Evolutionary conservation across 805 yeast genomes (phyloP).

Genomic region (Yarrowia porcina): DNA sequence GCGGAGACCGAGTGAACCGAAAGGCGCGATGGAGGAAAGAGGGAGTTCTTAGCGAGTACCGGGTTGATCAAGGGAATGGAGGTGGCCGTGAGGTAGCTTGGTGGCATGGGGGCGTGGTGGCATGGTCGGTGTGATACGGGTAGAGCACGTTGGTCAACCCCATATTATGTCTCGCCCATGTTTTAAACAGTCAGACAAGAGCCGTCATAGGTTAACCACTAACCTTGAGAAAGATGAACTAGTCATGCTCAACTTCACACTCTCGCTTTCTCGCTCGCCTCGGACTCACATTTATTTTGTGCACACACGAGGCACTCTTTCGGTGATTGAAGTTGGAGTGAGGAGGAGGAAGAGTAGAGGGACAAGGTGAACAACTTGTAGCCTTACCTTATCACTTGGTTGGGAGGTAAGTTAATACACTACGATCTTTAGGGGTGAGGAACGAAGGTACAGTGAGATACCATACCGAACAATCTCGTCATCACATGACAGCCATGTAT

Average conservation of each 20-base stretch:
- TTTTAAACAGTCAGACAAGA: not conserved
- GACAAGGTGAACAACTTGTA: too few relatives aligned
- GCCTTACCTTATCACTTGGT: too few relatives aligned
- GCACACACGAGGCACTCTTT: not conserved
- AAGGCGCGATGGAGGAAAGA: not conserved
- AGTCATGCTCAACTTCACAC: not conserved
- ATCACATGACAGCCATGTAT: conserved; percentile 7
- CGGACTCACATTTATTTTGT: not conserved
- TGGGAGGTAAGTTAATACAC: too few relatives aligned
- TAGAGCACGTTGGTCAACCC: too few relatives aligned
- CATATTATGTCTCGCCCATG: too few relatives aligned
- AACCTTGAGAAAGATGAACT: not conserved
- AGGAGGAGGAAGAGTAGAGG: too few relatives aligned
- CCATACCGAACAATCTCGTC: too few relatives aligned
- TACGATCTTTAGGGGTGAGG: not conserved
- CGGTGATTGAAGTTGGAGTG: too few relatives aligned
- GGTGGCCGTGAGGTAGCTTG: too few relatives aligned
- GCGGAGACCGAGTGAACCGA: not conserved
- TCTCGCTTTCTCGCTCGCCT: not conserved
- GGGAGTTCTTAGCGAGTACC: conserved; percentile 22
- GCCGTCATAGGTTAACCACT: not conserved
- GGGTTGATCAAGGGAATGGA: too few relatives aligned
- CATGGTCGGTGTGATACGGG: too few relatives aligned
- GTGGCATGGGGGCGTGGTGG: too few relatives aligned
- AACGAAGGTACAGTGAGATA: not conserved